Evolutionary conservation across 345 rosid genomes (phyloP).

Genomic region (Clausena lansium): DNA sequence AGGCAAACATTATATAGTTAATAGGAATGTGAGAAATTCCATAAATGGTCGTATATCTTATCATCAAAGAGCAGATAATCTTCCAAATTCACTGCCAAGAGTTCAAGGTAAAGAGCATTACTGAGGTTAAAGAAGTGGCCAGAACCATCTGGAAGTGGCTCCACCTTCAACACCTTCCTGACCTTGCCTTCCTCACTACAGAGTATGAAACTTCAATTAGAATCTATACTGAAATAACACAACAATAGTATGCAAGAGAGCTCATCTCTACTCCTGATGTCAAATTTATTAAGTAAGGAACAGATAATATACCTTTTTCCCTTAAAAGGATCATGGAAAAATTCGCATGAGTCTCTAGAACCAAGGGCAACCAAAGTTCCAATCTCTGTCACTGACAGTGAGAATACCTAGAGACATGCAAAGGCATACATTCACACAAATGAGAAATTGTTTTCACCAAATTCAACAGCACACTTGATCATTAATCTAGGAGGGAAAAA

Average conservation of each 20-base stretch:
- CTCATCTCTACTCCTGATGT: background rate
- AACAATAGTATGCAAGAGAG: background rate
- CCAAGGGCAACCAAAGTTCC: conserved; percentile 73
- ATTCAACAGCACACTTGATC: background rate
- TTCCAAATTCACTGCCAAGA: conserved; percentile 3
- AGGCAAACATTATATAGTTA: background rate
- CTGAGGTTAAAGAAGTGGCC: conserved; percentile 94
- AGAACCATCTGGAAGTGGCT: conserved; percentile 92
- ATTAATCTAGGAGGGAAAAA: background rate
- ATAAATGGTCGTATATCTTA: conserved; percentile 7
- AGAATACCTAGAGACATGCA: conserved; percentile 59
- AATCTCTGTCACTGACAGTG: conserved; percentile 77
- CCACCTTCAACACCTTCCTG: conserved; percentile 88
- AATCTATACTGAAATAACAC: background rate
- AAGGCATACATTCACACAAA: conserved; percentile 14
- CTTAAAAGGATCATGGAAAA: conserved; percentile 83
- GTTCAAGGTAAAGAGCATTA: conserved; percentile 39
- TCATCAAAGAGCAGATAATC: conserved; percentile 13
- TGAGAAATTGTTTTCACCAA: too few species aligned
- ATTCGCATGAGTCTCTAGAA: conserved; percentile 69
- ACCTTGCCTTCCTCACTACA: conserved; percentile 91
- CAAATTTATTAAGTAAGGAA: background rate
- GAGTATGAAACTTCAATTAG: conserved; percentile 10
- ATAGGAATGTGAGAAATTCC: background rate
- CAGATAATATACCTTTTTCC: conserved; percentile 72